Base-by-base conservation (phyloP, 306 rosid species). In the Abrus precatorius region DNA sequence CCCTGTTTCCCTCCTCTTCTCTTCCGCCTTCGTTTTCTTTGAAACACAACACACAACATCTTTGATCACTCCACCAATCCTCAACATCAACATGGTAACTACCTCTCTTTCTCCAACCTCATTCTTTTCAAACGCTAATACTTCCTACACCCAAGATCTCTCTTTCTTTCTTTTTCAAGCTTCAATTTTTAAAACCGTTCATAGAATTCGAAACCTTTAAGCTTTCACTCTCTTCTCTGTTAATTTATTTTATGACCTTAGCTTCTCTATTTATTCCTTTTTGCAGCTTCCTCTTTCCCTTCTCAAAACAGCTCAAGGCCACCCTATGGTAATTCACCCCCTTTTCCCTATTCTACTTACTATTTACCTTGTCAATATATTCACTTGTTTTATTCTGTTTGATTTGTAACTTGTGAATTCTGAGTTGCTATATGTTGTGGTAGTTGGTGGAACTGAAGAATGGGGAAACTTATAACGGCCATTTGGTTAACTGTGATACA, bases 391-490 rank as follows among this genome's bases (percentile, higher is more conserved):
- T 33, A 2, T 61, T 74, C 1, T 36, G 27, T 66, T 44, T 64
- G 32, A 76, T 84, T 67, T 69, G 3, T 69, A 45, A 72, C 55
- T 60, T 75, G 69, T 69, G 45, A 1, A 0, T 28, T 61, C 1
- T 13, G 30, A 9, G 2, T 27, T 41, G 27, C 70, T 27, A 54
- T 41, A 7, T 63, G 44, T 62, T 86, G 49, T 68, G 30, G 80
- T 88, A 95, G 99, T 72, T 95, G 93, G 99, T 95, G 70, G 99
- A 95, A 63, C 87, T 95, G 64, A 95, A 95, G 78, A 95, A 95
- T 84, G 99, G 99, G 81, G 99, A 95, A 82, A 95, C 99, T 9
- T 95, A 95, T 89, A 95, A 95, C 32, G 99, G 99, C 0, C 99
- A 95, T 89, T 87, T 95, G 91, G 99, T 95, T 66, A 95, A 95